Conservation (phyloP, 2,329 filamentous ascomycete genomes). For the Tolypocladium tundrense region DNA sequence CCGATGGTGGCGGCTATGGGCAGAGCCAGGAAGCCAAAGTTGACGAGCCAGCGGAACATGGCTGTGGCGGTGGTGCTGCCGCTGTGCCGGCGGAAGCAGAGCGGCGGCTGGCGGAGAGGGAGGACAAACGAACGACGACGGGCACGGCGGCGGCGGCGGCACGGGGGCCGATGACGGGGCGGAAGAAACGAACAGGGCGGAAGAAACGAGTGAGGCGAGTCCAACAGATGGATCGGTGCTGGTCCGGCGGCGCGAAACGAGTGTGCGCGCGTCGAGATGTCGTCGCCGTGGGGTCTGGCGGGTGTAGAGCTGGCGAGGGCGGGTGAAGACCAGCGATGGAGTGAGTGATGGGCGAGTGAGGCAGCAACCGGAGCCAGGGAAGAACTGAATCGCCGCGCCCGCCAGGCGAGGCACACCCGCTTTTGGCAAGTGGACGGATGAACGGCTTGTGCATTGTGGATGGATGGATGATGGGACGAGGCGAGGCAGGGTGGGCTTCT, state of each 20-base stretch:
- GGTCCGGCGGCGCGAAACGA: not conserved
- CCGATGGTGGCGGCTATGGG: constrained; percentile 39
- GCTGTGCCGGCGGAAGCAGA: not conserved
- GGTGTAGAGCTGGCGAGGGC: not conserved
- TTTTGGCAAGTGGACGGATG: not conserved
- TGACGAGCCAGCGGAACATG: constrained; percentile 37
- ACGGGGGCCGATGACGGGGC: not conserved
- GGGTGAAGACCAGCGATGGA: not conserved
- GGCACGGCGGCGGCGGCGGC: not conserved
- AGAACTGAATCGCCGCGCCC: not conserved
- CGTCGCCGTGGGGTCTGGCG: not conserved
- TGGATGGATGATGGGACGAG: not conserved
- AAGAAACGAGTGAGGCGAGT: not conserved
- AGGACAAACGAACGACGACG: not conserved
- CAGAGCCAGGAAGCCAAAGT: constrained; percentile 36
- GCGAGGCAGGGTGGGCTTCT: not conserved
- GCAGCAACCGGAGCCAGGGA: not conserved
- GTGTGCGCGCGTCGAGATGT: not conserved
- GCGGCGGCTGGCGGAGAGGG: not conserved
- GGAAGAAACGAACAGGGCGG: not conserved
- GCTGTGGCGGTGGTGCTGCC: not conserved
- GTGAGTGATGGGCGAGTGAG: too few species aligned
- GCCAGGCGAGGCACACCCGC: not conserved
- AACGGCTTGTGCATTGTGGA: too few species aligned
- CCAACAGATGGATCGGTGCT: not conserved